Conservation (phyloP, 495 filamentous ascomycete genomes). For the Aspergillus sclerotioniger region DNA sequence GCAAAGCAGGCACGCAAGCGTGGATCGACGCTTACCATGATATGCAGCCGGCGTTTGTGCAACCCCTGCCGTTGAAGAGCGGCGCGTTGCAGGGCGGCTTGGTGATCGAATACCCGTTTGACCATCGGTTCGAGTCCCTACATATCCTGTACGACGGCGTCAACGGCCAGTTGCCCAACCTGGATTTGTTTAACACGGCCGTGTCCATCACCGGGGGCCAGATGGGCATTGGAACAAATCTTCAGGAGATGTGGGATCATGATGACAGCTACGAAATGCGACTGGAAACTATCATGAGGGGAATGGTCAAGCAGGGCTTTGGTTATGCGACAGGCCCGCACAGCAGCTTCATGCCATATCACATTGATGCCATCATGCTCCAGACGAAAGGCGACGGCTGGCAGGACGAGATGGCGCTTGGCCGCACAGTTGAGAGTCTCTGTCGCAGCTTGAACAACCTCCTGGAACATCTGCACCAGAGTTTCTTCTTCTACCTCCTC, state of each 20-base stretch:
- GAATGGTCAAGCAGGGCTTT: constrained; percentile 88
- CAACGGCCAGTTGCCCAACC: constrained; percentile 91
- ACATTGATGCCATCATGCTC: constrained; percentile 93
- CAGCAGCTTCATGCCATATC: constrained; percentile 94
- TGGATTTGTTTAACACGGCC: constrained; percentile 95
- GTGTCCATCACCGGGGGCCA: constrained; percentile 82
- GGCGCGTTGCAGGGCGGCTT: constrained; percentile 90
- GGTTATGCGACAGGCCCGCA: constrained; percentile 90
- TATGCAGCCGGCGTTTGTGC: constrained; percentile 67
- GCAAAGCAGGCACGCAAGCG: constrained; percentile 85
- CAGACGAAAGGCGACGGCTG: constrained; percentile 86
- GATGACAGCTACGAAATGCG: constrained; percentile 78
- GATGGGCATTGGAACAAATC: constrained; percentile 77
- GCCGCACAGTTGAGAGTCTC: constrained; percentile 81
- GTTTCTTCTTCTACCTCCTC: constrained; percentile 97
- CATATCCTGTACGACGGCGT: constrained; percentile 95
- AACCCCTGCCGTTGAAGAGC: constrained; percentile 83
- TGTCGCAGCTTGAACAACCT: constrained; percentile 94
- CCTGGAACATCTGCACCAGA: constrained; percentile 95
- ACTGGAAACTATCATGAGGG: constrained; percentile 83
- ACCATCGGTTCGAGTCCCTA: constrained; percentile 76
- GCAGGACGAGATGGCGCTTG: constrained; percentile 96
- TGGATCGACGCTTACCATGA: constrained; percentile 99
- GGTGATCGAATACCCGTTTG: constrained; percentile 88
- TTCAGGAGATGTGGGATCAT: constrained; percentile 89